Conservation (phyloP, 2,329 filamentous ascomycete genomes). For the Cercospora berteroae region DNA sequence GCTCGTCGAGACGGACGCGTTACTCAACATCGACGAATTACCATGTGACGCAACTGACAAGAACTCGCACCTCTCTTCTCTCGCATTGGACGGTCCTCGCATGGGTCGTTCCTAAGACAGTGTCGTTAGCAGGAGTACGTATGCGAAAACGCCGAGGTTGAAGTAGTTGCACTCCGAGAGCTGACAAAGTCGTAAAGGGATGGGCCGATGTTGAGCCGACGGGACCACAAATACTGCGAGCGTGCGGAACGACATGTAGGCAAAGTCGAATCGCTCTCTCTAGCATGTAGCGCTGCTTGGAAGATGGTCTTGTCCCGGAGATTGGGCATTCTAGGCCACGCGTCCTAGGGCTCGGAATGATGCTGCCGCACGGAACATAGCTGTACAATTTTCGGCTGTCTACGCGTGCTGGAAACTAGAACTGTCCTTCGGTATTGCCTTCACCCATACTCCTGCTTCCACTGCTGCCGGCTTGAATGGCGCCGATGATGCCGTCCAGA, state of each 20-base stretch:
- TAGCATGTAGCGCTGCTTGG: not conserved
- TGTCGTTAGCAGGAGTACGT: not conserved
- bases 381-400: not conserved
- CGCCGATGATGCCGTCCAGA: slow-evolving; percentile 84
- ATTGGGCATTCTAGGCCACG: not conserved
- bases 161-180: not conserved
- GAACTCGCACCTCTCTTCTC: not conserved
- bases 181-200: not conserved
- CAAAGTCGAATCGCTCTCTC: not conserved
- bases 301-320: not conserved
- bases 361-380: not conserved
- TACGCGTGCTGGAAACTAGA: slow-evolving; percentile 31
- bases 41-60: not conserved
- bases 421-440: slow-evolving; percentile 74
- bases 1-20: not conserved
- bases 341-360: not conserved
- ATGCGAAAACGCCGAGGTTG: not conserved
- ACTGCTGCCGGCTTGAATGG: slow-evolving; percentile 87
- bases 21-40: not conserved
- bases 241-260: not conserved
- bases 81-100: not conserved
- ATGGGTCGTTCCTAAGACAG: not conserved
- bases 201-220: not conserved
- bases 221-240: not conserved
- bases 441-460: slow-evolving; percentile 92